phyloP scores from a whole-genome alignment of 306 rosid genomes.

The Acacia crassicarpa region DNA sequence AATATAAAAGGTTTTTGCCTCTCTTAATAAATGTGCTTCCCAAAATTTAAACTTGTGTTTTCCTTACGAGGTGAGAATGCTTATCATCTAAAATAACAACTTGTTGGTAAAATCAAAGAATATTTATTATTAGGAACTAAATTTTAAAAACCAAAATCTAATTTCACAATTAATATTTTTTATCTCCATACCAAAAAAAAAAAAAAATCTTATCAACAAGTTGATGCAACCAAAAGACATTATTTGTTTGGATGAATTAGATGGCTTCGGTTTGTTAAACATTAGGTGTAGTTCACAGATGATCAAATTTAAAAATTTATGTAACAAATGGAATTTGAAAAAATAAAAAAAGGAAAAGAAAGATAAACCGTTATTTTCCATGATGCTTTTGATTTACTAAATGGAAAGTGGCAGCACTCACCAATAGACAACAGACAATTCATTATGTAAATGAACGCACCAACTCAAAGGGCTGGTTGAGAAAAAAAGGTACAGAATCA shows the following conservation, averaged over 20 bases:
- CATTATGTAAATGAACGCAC: background rate
- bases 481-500: background rate
- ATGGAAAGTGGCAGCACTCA: slow-evolving; percentile 6
- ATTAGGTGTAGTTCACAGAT: background rate
- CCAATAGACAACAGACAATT: slow-evolving; percentile 9
- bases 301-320: background rate
- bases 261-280: background rate
- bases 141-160: background rate
- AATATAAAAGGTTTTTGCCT: no score
- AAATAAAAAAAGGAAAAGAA: no score
- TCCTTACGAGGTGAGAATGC: no score
- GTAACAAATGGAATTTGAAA: background rate
- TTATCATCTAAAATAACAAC: no score
- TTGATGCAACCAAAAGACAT: background rate
- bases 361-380: background rate
- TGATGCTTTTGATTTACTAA: background rate
- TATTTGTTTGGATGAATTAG: background rate
- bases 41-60: no score
- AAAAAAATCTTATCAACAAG: background rate
- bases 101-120: no score
- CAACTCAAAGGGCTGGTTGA: background rate
- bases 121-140: background rate
- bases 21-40: no score
- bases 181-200: background rate
- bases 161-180: background rate